Evolutionary conservation across 1,284 basidiomycete species (phyloP), one percentile per base, ranked within the genome.

Genomic region (Cryptococcus hybrid): DNA sequence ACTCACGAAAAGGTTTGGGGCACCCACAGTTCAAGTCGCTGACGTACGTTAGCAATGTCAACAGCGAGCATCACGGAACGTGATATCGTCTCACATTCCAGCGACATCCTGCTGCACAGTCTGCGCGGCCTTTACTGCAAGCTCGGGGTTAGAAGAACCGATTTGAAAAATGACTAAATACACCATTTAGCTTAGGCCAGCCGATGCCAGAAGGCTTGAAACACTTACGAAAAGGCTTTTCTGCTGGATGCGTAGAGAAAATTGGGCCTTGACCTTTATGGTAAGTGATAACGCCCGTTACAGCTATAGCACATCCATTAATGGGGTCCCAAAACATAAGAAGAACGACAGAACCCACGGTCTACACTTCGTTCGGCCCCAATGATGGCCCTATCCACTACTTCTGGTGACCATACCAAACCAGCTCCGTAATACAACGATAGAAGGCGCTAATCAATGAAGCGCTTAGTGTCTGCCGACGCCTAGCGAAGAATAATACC

Each of bases 391-490:
- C 90, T 92, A 79, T 99, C 96, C 5, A 99, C 89, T 47, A 92
- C 89, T 74, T 99, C 96, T 0, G 95, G 96, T 8, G 90, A 88
- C 96, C 96, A 99, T 0, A 99, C 95, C 4, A 99, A 82, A 12
- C 88, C 87, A 2, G 95, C 95, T 2, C 95, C 95, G 70, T 98
- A 89, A 67, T 95, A 92, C 46, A 99, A 82, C 7, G 92, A 87
- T 63, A 92, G 88, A 13, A 95, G 77, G 43, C 92, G 86, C 64
- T 68, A 45, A 13, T 11, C 35, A 38, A 18, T 7, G n/a, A 51
- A 18, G 6, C 35, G 30, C 30, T 30, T 30, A 30, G 30, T 30
- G 30, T 30, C 30, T 30, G 30, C 30, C 30, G 3, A 30, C 30
- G 30, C 30, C 30, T 30, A 30, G 30, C 18, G 18, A 30, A 44